Percentiles rank a stretch among this genome's conserved stretches.
Conservation (phyloP, 805 yeast genomes). For the Priceomyces fermenticarens region DNA sequence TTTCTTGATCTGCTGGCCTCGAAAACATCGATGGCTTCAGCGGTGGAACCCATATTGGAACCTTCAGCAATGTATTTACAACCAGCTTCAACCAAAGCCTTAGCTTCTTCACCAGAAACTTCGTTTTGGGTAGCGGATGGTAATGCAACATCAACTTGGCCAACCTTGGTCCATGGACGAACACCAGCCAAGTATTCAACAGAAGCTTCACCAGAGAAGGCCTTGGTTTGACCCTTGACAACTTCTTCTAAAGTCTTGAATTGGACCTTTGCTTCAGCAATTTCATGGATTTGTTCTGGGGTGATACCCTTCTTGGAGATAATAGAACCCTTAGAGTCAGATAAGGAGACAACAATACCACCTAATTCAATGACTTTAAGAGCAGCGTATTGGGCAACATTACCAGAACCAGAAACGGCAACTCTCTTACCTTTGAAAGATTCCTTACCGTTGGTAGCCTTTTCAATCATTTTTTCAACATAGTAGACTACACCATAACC, state of each 20-base stretch:
- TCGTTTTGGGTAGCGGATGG: conserved; percentile 99
- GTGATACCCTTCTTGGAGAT: conserved; percentile 80
- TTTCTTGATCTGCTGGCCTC: conserved; percentile 71
- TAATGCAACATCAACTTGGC: conserved; percentile 89
- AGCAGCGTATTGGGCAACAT: conserved; percentile 99
- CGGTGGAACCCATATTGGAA: conserved; percentile 98
- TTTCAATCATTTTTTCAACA: conserved; percentile 96
- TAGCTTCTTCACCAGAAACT: conserved; percentile 95
- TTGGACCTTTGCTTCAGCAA: conserved; percentile 75
- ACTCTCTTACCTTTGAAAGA: conserved; percentile 90
- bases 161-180: conserved; percentile 94
- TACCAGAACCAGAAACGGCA: conserved; percentile 97
- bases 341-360: conserved; percentile 87
- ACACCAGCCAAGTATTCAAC: conserved; percentile 88
- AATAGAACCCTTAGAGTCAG: conserved; percentile 92
- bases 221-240: conserved; percentile 48
- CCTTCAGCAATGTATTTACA: conserved; percentile 96
- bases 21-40: conserved; percentile 92
- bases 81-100: conserved; percentile 89
- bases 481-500: conserved; percentile 97
- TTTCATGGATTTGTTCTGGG: conserved; percentile 70
- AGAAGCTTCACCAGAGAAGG: conserved; percentile 50
- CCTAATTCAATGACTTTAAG: conserved; percentile 96
- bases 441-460: conserved; percentile 87
- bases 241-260: conserved; percentile 74